These are phyloP conservation scores for Scedosporium aurantiacum DNA, from an alignment of 2,329 filamentous ascomycete genomes.

Conservation along the genomic window DNA sequence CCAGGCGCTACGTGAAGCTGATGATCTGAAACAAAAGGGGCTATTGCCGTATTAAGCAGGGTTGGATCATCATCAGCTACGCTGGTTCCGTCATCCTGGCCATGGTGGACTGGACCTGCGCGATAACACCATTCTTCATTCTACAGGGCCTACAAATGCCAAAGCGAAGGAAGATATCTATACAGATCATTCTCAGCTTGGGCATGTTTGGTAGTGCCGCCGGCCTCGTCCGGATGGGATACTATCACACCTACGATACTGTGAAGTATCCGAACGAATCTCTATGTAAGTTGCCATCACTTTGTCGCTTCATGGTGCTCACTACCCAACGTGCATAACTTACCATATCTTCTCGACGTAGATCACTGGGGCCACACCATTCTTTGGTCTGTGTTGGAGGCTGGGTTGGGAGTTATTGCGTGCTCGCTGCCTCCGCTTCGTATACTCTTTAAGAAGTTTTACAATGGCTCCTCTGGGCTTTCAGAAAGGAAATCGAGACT, in stretches of 20 bases:
- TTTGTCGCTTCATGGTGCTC: neutral
- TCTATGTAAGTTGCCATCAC: slow-evolving; percentile 4
- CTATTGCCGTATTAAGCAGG: slow-evolving; percentile 6
- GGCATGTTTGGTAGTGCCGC: slow-evolving; percentile 9
- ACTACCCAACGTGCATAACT: neutral
- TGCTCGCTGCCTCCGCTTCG: slow-evolving; percentile 11
- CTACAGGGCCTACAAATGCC: slow-evolving; percentile 17
- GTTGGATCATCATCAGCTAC: slow-evolving; percentile 11
- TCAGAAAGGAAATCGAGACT: slow-evolving; percentile 4
- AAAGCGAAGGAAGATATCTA: slow-evolving; percentile 12
- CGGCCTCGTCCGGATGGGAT: slow-evolving; percentile 6
- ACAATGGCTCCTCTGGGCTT: neutral
- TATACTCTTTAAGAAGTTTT: slow-evolving; percentile 10
- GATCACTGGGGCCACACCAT: slow-evolving; percentile 9
- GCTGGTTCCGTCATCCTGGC: slow-evolving; percentile 14
- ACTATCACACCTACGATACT: slow-evolving; percentile 8
- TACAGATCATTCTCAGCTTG: slow-evolving; percentile 6
- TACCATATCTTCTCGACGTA: neutral
- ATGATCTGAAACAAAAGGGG: neutral
- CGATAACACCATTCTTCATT: slow-evolving; percentile 19
- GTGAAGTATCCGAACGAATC: slow-evolving; percentile 7
- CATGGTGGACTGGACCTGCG: slow-evolving; percentile 17
- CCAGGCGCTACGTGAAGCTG: neutral
- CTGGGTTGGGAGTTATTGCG: slow-evolving; percentile 11
- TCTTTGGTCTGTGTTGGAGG: slow-evolving; percentile 11